A percentile compares a stretch with the other conserved stretches of the same genome.
Evolutionary conservation across 768 basidiomycete species (phyloP).

Genomic region (Tricholoma matsutake): DNA sequence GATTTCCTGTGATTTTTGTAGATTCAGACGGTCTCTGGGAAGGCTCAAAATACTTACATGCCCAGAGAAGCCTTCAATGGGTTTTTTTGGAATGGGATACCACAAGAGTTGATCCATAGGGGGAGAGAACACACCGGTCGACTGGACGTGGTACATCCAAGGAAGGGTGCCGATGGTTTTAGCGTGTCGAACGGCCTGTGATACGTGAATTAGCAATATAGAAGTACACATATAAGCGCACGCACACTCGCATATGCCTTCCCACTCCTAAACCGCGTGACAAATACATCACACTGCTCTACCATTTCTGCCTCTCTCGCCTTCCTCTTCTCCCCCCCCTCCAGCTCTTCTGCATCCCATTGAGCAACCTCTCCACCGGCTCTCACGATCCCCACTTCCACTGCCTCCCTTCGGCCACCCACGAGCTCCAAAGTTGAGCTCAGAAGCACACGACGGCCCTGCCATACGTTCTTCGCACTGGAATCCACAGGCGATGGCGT

Average conservation of each 20-base stretch:
- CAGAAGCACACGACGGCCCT: conserved; percentile 57
- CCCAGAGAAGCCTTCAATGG: conserved; percentile 54
- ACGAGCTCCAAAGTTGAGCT: conserved; percentile 55
- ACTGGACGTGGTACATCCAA: conserved; percentile 82
- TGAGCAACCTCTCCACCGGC: conserved; percentile 49
- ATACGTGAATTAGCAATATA: neutral
- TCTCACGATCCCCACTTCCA: conserved; percentile 56
- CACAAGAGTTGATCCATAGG: conserved; percentile 79
- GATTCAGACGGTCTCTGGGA: neutral
- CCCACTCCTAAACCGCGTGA: conserved; percentile 69
- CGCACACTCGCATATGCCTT: conserved; percentile 67
- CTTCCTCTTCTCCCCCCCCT: conserved; percentile 18
- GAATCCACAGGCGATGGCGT: conserved; percentile 10
- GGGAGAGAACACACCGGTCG: conserved; percentile 52
- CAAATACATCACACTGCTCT: conserved; percentile 63
- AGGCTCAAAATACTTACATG: conserved; percentile 46
- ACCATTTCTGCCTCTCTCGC: conserved; percentile 40
- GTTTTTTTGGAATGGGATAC: conserved; percentile 70
- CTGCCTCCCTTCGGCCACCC: conserved; percentile 44
- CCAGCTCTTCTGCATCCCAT: conserved; percentile 20
- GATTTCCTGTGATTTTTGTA: conserved; percentile 49
- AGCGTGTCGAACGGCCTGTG: conserved; percentile 53
- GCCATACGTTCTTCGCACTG: conserved; percentile 48
- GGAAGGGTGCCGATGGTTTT: conserved; percentile 75
- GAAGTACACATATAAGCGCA: neutral